Conservation (phyloP, 2,329 filamentous ascomycete species). For the Epichloe coenophiala region DNA sequence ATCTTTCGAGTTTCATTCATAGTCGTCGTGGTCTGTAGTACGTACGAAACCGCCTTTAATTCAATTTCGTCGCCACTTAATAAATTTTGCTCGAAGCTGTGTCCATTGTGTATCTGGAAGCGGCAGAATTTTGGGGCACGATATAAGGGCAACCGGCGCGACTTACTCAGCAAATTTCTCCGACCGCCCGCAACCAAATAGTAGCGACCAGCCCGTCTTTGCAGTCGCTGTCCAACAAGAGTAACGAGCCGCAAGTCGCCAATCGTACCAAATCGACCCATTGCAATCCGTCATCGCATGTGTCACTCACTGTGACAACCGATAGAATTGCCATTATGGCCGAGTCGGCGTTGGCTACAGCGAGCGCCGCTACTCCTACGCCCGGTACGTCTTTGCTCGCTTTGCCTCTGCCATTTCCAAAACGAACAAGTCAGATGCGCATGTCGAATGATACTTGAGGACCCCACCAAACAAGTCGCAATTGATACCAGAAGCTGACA, state of each 20-base stretch:
- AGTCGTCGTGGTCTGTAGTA: too few species aligned
- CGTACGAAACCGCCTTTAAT: not conserved
- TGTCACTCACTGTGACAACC: conserved; percentile 11
- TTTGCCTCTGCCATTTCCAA: not conserved
- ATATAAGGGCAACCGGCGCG: conserved; percentile 24
- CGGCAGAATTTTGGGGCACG: conserved; percentile 24
- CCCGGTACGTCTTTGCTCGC: conserved; percentile 19
- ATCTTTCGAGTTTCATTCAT: too few species aligned
- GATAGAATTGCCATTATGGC: conserved; percentile 25
- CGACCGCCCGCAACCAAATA: conserved; percentile 19
- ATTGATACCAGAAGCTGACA: not conserved
- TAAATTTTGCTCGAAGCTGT: conserved; percentile 11
- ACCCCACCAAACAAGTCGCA: not conserved
- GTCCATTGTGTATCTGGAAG: conserved; percentile 25
- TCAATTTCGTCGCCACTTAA: not conserved
- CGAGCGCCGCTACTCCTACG: conserved; percentile 20
- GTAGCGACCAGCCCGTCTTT: conserved; percentile 9
- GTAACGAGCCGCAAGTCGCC: not conserved
- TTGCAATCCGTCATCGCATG: conserved; percentile 10
- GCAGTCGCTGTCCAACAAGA: conserved; percentile 6
- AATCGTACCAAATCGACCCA: not conserved
- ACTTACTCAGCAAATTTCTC: conserved; percentile 31
- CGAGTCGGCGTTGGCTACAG: conserved; percentile 25
- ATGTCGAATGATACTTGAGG: not conserved
- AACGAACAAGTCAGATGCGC: not conserved